Evolutionary conservation across 805 yeast genomes (phyloP).

Genomic region (Candida bentonensis): DNA sequence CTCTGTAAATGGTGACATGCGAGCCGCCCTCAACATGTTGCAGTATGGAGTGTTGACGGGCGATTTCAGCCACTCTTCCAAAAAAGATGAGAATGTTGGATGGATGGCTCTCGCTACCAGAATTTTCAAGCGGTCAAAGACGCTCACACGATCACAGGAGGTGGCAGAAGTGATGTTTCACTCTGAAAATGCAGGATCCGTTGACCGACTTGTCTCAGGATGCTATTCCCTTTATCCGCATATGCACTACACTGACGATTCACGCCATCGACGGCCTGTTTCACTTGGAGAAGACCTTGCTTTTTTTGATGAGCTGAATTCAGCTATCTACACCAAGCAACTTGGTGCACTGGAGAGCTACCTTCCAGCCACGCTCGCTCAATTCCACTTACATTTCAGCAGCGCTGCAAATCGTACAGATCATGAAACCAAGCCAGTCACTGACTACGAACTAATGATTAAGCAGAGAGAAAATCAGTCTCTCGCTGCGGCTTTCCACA

Average conservation of each 20-base stretch:
- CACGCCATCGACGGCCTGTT: not conserved
- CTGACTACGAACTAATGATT: not conserved
- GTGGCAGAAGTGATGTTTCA: constrained; percentile 33
- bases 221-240: constrained; percentile 56
- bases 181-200: constrained; percentile 33
- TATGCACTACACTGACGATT: constrained; percentile 49
- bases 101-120: constrained; percentile 56
- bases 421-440: not conserved
- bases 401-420: not conserved
- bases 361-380: not conserved
- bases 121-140: constrained; percentile 42
- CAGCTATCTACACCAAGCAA: not conserved
- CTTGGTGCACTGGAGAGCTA: not conserved
- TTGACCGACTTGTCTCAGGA: constrained; percentile 51
- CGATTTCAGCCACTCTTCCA: constrained; percentile 5
- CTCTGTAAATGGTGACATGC: constrained; percentile 64
- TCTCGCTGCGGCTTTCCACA: not conserved
- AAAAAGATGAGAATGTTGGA: constrained; percentile 46
- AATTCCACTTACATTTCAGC: not conserved
- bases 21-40: constrained; percentile 71
- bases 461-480: not conserved
- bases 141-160: constrained; percentile 31
- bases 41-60: constrained; percentile 40
- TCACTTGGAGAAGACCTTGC: not conserved
- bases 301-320: not conserved